Evolutionary conservation across 371 early-diverging fungal species (phyloP).

Genomic region (Rhizopus sp.): DNA sequence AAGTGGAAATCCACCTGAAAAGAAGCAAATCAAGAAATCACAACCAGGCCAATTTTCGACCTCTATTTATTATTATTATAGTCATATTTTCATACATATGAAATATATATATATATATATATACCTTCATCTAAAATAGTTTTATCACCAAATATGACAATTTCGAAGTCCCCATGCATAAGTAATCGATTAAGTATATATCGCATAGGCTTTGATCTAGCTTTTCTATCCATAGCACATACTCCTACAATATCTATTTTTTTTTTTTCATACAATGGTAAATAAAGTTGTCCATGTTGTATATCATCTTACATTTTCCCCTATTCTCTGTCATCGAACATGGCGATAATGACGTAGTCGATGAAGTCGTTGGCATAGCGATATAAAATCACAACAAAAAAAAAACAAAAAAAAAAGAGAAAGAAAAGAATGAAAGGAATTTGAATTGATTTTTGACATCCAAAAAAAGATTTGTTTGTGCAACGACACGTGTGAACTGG

Average conservation of each 20-base stretch:
- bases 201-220: slow-evolving; percentile 95
- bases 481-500: neutral
- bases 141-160: slow-evolving; percentile 95
- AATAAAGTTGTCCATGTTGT: no score
- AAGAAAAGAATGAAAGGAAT: neutral
- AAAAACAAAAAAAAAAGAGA: neutral
- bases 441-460: slow-evolving; percentile 2
- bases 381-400: slow-evolving; percentile 1
- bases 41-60: slow-evolving; percentile 94
- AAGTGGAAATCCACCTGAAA: slow-evolving; percentile 94
- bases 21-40: slow-evolving; percentile 97
- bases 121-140: slow-evolving; percentile 93
- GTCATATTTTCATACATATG: neutral
- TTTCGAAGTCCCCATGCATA: slow-evolving; percentile 77
- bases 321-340: neutral
- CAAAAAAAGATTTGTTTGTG: neutral
- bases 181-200: slow-evolving; percentile 88
- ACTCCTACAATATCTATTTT: slow-evolving; percentile 79
- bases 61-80: slow-evolving; percentile 43
- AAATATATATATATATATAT: no score
- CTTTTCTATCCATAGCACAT: slow-evolving; percentile 94
- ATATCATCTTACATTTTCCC: neutral
- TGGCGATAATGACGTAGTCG: neutral
- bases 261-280: neutral
- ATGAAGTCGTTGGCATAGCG: slow-evolving; percentile 1